Base-by-base conservation (phyloP, 306 rosid genomes). In the Gastrolobium villosum region DNA sequence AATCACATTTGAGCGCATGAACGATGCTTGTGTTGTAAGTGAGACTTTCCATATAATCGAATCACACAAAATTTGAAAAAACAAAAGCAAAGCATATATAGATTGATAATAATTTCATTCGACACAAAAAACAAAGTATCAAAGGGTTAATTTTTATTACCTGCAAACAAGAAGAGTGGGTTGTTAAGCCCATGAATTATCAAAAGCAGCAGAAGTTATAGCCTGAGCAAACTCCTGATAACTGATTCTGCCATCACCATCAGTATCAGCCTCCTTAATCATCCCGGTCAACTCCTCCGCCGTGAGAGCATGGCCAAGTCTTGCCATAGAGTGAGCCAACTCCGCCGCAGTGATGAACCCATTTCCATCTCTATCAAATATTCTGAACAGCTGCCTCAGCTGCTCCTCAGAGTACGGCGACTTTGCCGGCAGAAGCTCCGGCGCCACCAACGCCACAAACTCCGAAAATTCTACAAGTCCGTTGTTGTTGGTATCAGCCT, bases 311-410 rank as follows among this genome's bases (percentile, higher is more conserved):
- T 89, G 97, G 4, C 94, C 97, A 0, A 91, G 83, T 48, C 82
- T 88, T 14, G 90, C 97, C 97, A 91, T 91, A 4, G 97, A 91
- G 79, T 86, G 90, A 3, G 97, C 97, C 86, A 91, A 67, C 89
- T 91, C 92, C 0, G 94, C 91, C 0, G 90, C 94, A 0, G 94
- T 91, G 65, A 91, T 91, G 63, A 70, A 89, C 36, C 97, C 97
- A 45, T 91, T 91, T 10, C 94, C 92, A 55, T 89, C 94, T 66
- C 94, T 77, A 5, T 91, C 92, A 7, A 91, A 89, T 87, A 89
- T 77, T 77, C 80, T 62, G 49, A 91, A 91, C 52, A 91, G 64
- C 75, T 83, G 86, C 64, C 45, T 78, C 37, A 91, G 81, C 78
- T 91, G 92, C 6, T 81, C 88, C 46, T 91, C 90, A 3, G 90